Evolutionary conservation across 2,329 filamentous ascomycete species (phyloP), one percentile per base, ranked within the genome.

Genomic region (Ramularia endophylla): DNA sequence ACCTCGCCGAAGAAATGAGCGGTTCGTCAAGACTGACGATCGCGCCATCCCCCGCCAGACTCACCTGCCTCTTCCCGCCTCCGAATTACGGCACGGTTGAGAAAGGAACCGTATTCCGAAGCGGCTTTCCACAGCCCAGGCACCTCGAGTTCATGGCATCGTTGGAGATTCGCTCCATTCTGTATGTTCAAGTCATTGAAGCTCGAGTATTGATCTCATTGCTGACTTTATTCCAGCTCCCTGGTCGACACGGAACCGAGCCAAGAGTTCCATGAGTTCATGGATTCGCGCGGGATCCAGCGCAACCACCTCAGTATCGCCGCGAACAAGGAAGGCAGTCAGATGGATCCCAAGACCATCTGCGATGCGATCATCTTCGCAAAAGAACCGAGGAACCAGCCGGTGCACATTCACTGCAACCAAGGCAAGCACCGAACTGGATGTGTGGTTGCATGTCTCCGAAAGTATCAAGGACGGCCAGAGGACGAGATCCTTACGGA

Each of bases 341-440:
- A 46, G 5, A 87, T 87, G 27, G 77, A 83, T 1, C 60, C 78
- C 6, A 64, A 71, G 32, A 78, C 80, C 18, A 87, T 95, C 74
- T 73, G 75, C 47, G 69, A 77, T 6, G 87, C 90, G 33, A 72
- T 94, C 17, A 70, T 76, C 9, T 68, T 90, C 30, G 75, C 90
- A 29, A 71, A 90, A 39, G 77, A 94, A 57, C 74, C 74, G 36
- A 65, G 72, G 25, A 87, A 94, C 48, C 81, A 92, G 51, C 89
- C 89, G 0, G 65, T 95, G 8, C 72, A 95, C 28, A 76, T 95
- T 34, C 89, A 95, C 64, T 95, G 89, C 73, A 95, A 95, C 60
- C 89, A 94, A 54, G 89, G 89, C 60, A 92, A 86, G 75, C 89
- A 95, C 60, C 83, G 89, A 43, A 95, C 89, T 13, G 89, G 89